Evolutionary conservation across 805 yeast genomes (phyloP), one percentile per base, ranked within the genome.

Genomic region (Candida stauntonica): DNA sequence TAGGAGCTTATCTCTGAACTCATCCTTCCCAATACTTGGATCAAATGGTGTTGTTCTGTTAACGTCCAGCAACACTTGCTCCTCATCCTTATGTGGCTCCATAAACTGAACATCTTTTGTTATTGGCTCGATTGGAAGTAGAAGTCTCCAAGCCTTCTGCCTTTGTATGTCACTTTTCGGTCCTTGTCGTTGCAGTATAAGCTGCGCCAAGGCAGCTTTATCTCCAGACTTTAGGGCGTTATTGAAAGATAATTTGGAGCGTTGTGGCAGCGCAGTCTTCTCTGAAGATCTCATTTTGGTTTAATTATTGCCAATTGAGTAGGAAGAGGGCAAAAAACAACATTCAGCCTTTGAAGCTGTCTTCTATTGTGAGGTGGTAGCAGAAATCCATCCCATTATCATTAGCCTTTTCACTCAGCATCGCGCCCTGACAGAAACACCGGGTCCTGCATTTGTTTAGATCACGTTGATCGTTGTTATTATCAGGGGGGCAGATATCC

Each of bases 51-150:
- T 82, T 12, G 94, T 76, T 36, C 99, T 63, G 16, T 75, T 75
- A 3, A 86, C 81, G 60, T 91, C 99, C 39, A 87, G 70, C 35
- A 65, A 59, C 2, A 88, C 87, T 60, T 91, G 99, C 7, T 73
- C 73, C 51, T 83, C 93, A 54, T 87, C 96, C 35, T 62, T 63
- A 54, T 85, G 95, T 3, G 28, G 24, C 7, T 40, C 29, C 3
- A 33, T 28, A 2, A 6, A 8, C 13, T 7, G 13, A n/a, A 6
- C 28, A 21, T 7, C 24, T 21, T 12, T 21, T 7, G 7, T 7
- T 8, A 8, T 21, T 12, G 12, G 24, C 12, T 7, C 24, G 12
- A 8, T 21, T 21, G 24, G 24, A 7, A 21, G 12, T 8, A 21
- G 24, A 12, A 21, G 7, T 12, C 24, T 21, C 24, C 28, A 26